These are phyloP conservation scores for Eleusine indica DNA, from an alignment of 176 grass and related monocot genomes.

Conservation along the genomic window DNA sequence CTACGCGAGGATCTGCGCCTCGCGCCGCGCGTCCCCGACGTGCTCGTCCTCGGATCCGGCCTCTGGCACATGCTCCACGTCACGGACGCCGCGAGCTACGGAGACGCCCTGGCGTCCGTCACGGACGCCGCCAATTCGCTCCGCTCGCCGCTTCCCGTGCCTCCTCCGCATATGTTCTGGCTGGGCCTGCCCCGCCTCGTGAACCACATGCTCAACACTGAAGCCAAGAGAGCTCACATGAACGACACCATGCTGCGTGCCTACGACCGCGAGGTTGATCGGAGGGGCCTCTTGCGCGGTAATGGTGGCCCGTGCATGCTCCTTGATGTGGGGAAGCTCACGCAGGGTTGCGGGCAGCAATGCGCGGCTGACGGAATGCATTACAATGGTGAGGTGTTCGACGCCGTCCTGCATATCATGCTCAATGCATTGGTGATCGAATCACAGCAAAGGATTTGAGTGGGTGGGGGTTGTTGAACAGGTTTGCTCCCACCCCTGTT, in stretches of 20 bases:
- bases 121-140: constrained; percentile 38
- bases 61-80: constrained; percentile 96
- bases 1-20: constrained; percentile 65
- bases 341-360: constrained; percentile 59
- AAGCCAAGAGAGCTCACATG: constrained; percentile 81
- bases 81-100: constrained; percentile 56
- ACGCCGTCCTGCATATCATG: constrained; percentile 83
- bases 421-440: constrained; percentile 87
- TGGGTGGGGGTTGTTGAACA: constrained; percentile 55
- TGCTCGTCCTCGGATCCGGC: constrained; percentile 84
- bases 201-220: constrained; percentile 78
- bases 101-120: constrained; percentile 50
- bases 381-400: constrained; percentile 64
- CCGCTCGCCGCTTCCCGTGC: constrained; percentile 34
- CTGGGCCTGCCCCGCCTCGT: constrained; percentile 71
- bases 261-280: constrained; percentile 62
- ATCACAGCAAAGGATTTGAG: constrained; percentile 75
- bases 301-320: constrained; percentile 53
- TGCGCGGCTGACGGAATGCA: constrained; percentile 90
- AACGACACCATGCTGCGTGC: constrained; percentile 58
- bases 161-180: constrained; percentile 86
- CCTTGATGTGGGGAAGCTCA: constrained; percentile 72
- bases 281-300: constrained; percentile 50
- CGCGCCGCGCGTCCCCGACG: constrained; percentile 58
- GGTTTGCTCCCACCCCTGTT: constrained; percentile 53